These are phyloP conservation scores for Jacaranda mimosifolia DNA, from an alignment of 257 asterid species.

Conservation along the genomic window DNA sequence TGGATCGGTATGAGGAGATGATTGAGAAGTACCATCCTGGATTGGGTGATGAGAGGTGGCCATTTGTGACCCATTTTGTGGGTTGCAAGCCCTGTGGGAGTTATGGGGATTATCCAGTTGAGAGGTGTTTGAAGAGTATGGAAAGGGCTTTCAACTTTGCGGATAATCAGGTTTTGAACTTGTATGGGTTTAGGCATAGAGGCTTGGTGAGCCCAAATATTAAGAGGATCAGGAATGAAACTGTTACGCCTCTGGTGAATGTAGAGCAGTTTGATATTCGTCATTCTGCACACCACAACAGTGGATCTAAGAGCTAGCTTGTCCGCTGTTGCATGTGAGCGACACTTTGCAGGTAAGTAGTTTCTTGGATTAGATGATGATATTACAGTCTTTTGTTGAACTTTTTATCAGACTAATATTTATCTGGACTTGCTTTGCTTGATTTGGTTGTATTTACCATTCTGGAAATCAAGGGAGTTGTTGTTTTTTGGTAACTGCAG, in stretches of 20 bases:
- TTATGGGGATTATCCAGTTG: constrained; percentile 90
- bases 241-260: constrained; percentile 66
- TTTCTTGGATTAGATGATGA: constrained; percentile 22
- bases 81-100: constrained; percentile 98
- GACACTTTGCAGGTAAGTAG: constrained; percentile 53
- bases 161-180: constrained; percentile 81
- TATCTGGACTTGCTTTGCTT: constrained; percentile 18
- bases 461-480: too few species aligned
- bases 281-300: constrained; percentile 51
- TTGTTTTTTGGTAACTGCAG: too few species aligned
- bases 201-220: constrained; percentile 93
- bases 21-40: constrained; percentile 89
- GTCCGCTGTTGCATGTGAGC: constrained; percentile 29
- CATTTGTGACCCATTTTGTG: constrained; percentile 94
- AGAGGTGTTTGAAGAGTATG: constrained; percentile 91
- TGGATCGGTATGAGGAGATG: constrained; percentile 93
- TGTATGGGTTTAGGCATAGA: constrained; percentile 93
- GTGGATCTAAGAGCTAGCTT: constrained; percentile 60
- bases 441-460: constrained; percentile 19
- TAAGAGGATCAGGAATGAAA: constrained; percentile 88
- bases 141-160: constrained; percentile 97
- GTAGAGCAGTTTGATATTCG: constrained; percentile 89
- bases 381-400: neutral
- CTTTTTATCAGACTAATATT: constrained; percentile 16
- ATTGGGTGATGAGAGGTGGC: constrained; percentile 97